These are phyloP conservation scores for Cercospora sp. DNA, from an alignment of 2,329 filamentous ascomycete species.

Conservation along the genomic window DNA sequence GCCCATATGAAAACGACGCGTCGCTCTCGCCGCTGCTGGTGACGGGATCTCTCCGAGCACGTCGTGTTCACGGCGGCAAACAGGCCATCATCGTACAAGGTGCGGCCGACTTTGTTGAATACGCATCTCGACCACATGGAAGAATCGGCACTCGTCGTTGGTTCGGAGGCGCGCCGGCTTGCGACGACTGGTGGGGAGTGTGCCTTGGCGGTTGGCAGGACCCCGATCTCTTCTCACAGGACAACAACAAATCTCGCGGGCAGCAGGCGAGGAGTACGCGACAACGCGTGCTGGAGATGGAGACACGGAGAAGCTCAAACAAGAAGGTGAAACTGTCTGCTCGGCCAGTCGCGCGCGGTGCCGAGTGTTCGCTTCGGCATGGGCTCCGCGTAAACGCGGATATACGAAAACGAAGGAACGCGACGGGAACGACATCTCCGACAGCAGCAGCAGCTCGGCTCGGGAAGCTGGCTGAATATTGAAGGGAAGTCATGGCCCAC, in stretches of 20 bases:
- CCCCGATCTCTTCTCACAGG: not conserved
- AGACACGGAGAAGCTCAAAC: not conserved
- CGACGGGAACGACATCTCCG: not conserved
- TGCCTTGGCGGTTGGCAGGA: not conserved
- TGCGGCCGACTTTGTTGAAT: not conserved
- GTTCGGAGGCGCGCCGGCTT: not conserved
- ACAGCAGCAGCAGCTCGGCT: not conserved
- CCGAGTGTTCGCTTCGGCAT: not conserved
- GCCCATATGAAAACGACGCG: not conserved
- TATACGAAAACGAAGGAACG: not conserved
- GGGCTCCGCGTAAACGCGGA: not conserved
- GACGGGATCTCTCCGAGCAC: not conserved
- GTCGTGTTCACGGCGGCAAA: not conserved
- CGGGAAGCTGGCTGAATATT: not conserved
- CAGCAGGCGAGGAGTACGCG: not conserved
- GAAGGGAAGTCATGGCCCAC: not conserved
- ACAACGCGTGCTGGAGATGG: not conserved
- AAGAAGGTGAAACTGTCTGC: not conserved
- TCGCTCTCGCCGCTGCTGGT: not conserved
- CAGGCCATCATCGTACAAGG: not conserved
- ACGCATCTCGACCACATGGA: not conserved
- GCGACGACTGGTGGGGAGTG: not conserved
- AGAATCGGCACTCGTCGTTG: not conserved
- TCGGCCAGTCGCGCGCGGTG: not conserved
- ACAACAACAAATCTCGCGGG: not conserved